Evolutionary conservation across 2,329 filamentous ascomycete species (phyloP).

Genomic region (Nothophoma quercina): DNA sequence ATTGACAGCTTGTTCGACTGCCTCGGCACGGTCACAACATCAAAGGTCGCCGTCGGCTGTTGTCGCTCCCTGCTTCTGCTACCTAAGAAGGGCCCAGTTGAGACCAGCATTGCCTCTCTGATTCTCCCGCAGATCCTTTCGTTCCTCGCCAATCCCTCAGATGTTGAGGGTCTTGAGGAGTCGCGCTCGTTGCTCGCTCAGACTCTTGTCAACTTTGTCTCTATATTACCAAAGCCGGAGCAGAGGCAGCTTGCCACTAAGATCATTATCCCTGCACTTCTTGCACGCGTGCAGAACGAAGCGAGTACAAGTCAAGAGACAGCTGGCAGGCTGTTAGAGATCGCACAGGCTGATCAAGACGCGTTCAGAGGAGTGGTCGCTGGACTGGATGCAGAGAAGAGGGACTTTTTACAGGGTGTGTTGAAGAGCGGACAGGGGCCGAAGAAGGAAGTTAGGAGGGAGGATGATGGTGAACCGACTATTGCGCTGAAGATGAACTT

Average conservation of each 20-base stretch:
- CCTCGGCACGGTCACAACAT: constrained; percentile 79
- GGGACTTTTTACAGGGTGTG: constrained; percentile 80
- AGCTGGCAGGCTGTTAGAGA: constrained; percentile 77
- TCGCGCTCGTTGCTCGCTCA: constrained; percentile 75
- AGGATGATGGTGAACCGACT: constrained; percentile 68
- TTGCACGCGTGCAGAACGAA: constrained; percentile 74
- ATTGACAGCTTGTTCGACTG: constrained; percentile 86
- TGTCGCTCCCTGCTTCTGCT: constrained; percentile 82
- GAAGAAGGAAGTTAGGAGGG: constrained; percentile 61
- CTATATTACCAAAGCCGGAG: constrained; percentile 42
- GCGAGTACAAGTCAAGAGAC: constrained; percentile 69
- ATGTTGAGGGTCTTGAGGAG: constrained; percentile 80
- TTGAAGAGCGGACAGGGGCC: constrained; percentile 66
- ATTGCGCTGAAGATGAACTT: constrained; percentile 98
- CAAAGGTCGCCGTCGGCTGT: constrained; percentile 90
- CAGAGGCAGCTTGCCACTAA: constrained; percentile 68
- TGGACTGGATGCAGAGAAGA: constrained; percentile 73
- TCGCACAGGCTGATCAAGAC: constrained; percentile 76
- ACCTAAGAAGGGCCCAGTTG: constrained; percentile 53
- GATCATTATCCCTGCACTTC: constrained; percentile 77
- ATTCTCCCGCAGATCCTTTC: constrained; percentile 77
- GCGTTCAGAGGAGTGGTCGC: constrained; percentile 79
- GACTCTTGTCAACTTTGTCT: constrained; percentile 76
- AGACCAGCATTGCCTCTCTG: constrained; percentile 72
- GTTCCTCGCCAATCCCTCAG: constrained; percentile 70